Evolutionary conservation across 306 rosid species (phyloP), one percentile per base, ranked within the genome.

Genomic region (Pueraria montana): DNA sequence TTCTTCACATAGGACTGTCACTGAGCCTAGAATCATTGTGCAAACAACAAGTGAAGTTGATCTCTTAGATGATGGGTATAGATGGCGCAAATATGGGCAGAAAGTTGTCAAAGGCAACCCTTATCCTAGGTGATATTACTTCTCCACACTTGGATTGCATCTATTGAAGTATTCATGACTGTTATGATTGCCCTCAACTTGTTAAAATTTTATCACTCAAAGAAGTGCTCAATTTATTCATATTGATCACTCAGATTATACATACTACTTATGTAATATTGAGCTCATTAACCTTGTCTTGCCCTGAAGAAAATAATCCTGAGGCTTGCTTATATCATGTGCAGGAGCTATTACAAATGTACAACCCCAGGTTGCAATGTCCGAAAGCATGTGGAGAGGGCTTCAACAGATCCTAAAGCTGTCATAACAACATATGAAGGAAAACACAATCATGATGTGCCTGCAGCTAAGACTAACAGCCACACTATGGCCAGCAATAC

Each of bases 301-400:
- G 61, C 75, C 20, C 34, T 30, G 34, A 30, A 30, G 4, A 30
- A 30, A 14, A 20, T 71, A 18, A 64, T 64, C 7, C 69, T 89
- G 46, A 84, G 18, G 21, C 38, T 36, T 76, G 77, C 56, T 58
- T 40, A 45, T 77, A 26, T 70, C 58, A 61, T 38, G 36, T 65
- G 18, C 87, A 94, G 98, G 94, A 94, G 98, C 91, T 94, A 94
- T 72, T 94, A 94, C 79, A 94, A 92, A 87, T 92, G 98, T 84
- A 92, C 98, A n/a, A 91, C 91, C 11, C 80, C 64, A 0, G 96
- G 89, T 52, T 94, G 98, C 81, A 91, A 90, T 17, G 98, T 94
- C 16, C 92, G 98, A 27, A 94, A 94, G 83, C 97, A 94, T 7
- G 91, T 94, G 0, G 98, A 94, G 87, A 91, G 98, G 76, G 98